Evolutionary conservation across 805 yeast species (phyloP).

Genomic region (Saturnispora saitoi): DNA sequence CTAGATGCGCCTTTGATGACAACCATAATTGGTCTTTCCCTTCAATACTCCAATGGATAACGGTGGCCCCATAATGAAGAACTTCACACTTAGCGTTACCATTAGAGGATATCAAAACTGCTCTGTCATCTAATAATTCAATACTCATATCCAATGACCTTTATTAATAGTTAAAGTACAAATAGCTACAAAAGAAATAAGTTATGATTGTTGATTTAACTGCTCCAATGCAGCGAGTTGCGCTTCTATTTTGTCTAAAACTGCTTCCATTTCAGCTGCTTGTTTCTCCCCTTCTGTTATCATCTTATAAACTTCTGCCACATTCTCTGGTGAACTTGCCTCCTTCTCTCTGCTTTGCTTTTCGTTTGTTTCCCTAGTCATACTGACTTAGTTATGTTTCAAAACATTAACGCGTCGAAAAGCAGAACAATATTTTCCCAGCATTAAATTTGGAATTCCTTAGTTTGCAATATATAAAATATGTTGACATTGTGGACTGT

Average conservation of each 20-base stretch:
- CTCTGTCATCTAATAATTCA: constrained; percentile 56
- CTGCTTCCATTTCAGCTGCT: constrained; percentile 42
- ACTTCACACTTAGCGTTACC: constrained; percentile 52
- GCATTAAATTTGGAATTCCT: neutral
- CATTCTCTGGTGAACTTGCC: neutral
- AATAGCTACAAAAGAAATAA: neutral
- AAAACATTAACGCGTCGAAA: neutral
- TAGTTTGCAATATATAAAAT: neutral
- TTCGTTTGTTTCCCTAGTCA: neutral
- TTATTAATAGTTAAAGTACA: neutral
- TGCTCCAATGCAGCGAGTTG: constrained; percentile 48
- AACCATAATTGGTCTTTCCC: constrained; percentile 82
- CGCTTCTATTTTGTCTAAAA: constrained; percentile 57
- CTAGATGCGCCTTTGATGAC: constrained; percentile 68
- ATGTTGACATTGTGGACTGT: neutral
- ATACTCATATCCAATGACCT: constrained; percentile 42
- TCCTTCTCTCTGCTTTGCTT: neutral
- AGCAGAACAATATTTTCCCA: neutral
- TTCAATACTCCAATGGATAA: constrained; percentile 67
- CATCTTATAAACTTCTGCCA: constrained; percentile 8
- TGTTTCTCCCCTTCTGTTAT: constrained; percentile 8
- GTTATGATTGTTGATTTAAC: neutral
- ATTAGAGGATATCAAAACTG: constrained; percentile 39
- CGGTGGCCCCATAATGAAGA: constrained; percentile 82
- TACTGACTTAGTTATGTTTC: neutral